Conservation (phyloP, 2,329 filamentous ascomycete species). For the Neonectria coccinea region DNA sequence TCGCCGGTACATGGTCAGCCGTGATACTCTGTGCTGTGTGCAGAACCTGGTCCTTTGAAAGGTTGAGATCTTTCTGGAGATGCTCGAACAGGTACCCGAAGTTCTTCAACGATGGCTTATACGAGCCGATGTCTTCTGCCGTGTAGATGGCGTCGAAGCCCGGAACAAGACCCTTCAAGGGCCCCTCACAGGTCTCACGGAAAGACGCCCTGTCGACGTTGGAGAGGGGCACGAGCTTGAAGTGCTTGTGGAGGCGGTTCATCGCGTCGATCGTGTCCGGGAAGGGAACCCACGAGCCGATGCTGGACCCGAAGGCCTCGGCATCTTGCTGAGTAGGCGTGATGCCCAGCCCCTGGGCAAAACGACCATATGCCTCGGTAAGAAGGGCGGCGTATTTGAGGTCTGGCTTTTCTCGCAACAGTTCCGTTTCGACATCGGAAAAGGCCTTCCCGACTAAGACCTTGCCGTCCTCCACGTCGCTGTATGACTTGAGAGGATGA, state of each 20-base stretch:
- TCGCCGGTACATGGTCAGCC: slow-evolving; percentile 75
- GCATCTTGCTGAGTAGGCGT: neutral
- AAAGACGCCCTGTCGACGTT: slow-evolving; percentile 65
- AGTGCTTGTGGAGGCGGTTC: slow-evolving; percentile 59
- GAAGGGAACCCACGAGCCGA: slow-evolving; percentile 68
- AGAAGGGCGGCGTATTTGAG: slow-evolving; percentile 3
- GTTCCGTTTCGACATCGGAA: neutral
- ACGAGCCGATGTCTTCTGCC: slow-evolving; percentile 76
- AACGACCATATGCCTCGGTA: slow-evolving; percentile 21
- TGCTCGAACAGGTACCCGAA: slow-evolving; percentile 73
- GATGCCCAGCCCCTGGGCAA: slow-evolving; percentile 37
- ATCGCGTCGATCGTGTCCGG: slow-evolving; percentile 68
- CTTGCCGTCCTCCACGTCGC: slow-evolving; percentile 57
- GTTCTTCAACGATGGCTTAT: slow-evolving; percentile 75
- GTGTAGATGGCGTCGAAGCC: slow-evolving; percentile 74
- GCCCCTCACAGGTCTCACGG: slow-evolving; percentile 41
- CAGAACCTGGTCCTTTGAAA: slow-evolving; percentile 65
- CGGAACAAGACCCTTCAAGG: slow-evolving; percentile 58
- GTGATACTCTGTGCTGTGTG: slow-evolving; percentile 77
- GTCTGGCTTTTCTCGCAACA: slow-evolving; percentile 3
- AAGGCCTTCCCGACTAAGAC: neutral
- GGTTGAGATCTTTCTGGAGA: slow-evolving; percentile 64
- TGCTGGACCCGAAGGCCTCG: slow-evolving; percentile 53
- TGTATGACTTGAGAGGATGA: slow-evolving; percentile 55
- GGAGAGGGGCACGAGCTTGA: slow-evolving; percentile 70